Conservation (phyloP, 2,329 filamentous ascomycete species). For the Pseudogymnoascus sp. region DNA sequence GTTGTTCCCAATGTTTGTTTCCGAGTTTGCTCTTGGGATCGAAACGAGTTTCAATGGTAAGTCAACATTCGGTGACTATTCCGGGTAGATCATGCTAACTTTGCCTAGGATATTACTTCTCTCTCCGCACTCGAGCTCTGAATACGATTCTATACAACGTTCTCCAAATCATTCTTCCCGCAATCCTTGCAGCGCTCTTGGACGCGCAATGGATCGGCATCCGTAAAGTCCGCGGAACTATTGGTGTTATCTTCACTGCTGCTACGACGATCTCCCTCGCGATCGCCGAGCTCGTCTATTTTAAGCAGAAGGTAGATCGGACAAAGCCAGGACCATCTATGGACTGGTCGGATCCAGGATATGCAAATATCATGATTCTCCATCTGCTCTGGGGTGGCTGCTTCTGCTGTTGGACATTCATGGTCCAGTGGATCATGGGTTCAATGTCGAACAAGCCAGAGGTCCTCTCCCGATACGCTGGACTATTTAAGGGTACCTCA, state of each 20-base stretch:
- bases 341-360: conserved; percentile 14
- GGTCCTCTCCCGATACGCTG: conserved; percentile 12
- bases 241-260: conserved; percentile 11
- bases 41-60: conserved; percentile 13
- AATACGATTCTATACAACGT: conserved; percentile 16
- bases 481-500: conserved; percentile 14
- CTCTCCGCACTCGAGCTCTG: conserved; percentile 15
- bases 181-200: conserved; percentile 11
- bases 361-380: conserved; percentile 13
- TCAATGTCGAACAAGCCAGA: conserved; percentile 17
- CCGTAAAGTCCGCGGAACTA: conserved; percentile 9
- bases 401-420: conserved; percentile 14
- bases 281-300: conserved; percentile 11
- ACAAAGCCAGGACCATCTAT: not conserved
- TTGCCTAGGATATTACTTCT: conserved; percentile 13
- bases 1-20: conserved; percentile 16
- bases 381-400: conserved; percentile 14
- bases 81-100: not conserved
- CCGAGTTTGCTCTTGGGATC: conserved; percentile 14
- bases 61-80: not conserved
- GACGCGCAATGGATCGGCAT: conserved; percentile 10
- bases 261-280: conserved; percentile 10
- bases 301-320: conserved; percentile 9
- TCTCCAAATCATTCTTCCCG: conserved; percentile 13
- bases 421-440: conserved; percentile 15